Percentiles rank a stretch among this genome's conserved stretches.
phyloP scores from a whole-genome alignment of 768 basidiomycete species.

The Galerina sulciceps region DNA sequence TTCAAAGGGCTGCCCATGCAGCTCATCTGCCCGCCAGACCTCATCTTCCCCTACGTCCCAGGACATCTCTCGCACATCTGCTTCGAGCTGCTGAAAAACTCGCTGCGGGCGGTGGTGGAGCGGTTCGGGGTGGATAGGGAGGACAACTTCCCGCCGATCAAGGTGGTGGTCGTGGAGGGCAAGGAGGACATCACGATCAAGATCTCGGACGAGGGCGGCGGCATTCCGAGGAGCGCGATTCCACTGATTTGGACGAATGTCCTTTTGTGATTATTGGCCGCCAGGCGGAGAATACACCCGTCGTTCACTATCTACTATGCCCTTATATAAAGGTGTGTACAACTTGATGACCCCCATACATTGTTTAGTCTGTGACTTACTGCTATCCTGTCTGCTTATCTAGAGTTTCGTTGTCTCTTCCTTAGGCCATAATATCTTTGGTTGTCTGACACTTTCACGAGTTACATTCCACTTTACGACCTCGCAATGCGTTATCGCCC shows the following conservation, averaged over 20 bases:
- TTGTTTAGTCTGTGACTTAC: background rate
- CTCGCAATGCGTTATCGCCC: slow-evolving; percentile 9
- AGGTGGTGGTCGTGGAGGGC: slow-evolving; percentile 95
- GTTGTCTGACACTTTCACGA: background rate
- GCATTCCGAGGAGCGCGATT: slow-evolving; percentile 86
- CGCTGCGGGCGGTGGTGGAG: slow-evolving; percentile 94
- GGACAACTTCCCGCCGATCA: slow-evolving; percentile 84
- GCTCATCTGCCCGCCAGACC: slow-evolving; percentile 87
- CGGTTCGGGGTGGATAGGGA: slow-evolving; percentile 84
- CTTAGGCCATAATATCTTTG: background rate
- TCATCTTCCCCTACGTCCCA: slow-evolving; percentile 94
- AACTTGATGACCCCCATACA: background rate
- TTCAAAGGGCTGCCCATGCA: slow-evolving; percentile 97
- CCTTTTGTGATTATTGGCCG: slow-evolving; percentile 8
- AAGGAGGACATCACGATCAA: slow-evolving; percentile 99
- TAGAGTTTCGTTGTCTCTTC: background rate
- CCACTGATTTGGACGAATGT: slow-evolving; percentile 89
- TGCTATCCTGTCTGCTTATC: background rate
- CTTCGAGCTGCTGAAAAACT: slow-evolving; percentile 98
- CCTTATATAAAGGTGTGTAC: slow-evolving; percentile 7
- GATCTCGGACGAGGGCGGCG: slow-evolving; percentile 96
- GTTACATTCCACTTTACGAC: background rate
- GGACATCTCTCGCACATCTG: slow-evolving; percentile 96
- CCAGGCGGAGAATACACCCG: background rate
- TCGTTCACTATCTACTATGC: background rate